A percentile compares a stretch with the other conserved stretches of the same genome.
Conservation (phyloP, 1,284 basidiomycete species). For the Tetrapyrgos nigripes region DNA sequence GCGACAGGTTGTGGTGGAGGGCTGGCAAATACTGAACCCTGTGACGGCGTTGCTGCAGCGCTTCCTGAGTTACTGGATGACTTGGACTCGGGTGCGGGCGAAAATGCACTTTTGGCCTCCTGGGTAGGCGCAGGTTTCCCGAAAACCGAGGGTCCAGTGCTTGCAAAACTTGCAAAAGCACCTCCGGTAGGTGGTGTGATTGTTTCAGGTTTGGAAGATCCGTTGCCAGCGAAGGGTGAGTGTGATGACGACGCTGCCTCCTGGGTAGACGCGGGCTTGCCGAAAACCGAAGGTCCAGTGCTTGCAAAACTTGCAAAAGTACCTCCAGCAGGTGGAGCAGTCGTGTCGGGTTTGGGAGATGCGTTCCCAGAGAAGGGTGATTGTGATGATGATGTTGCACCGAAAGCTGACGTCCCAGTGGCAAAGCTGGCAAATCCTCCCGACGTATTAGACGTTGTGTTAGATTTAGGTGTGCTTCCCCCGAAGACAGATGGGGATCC, state of each 20-base stretch:
- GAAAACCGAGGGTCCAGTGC: constrained; percentile 15
- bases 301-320: constrained; percentile 35
- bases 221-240: neutral
- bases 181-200: neutral
- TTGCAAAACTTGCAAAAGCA: constrained; percentile 5
- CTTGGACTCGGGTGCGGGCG: neutral
- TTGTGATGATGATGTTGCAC: neutral
- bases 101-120: constrained; percentile 1
- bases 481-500: constrained; percentile 12
- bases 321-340: constrained; percentile 15
- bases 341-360: constrained; percentile 2
- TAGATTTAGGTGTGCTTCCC: constrained; percentile 7
- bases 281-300: constrained; percentile 13
- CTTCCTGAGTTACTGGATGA: neutral
- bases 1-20: constrained; percentile 11
- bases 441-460: neutral
- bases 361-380: neutral
- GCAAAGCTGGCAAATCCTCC: constrained; percentile 15
- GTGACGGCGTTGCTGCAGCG: neutral
- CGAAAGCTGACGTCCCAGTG: constrained; percentile 2
- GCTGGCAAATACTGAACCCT: neutral
- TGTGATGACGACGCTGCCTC: too few species aligned
- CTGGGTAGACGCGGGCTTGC: constrained; percentile 19
- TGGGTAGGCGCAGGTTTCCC: constrained; percentile 19
- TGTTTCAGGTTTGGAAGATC: neutral